Evolutionary conservation across 2,329 filamentous ascomycete species (phyloP), one percentile per base, ranked within the genome.

Genomic region (Ascochyta clinopodiicola): DNA sequence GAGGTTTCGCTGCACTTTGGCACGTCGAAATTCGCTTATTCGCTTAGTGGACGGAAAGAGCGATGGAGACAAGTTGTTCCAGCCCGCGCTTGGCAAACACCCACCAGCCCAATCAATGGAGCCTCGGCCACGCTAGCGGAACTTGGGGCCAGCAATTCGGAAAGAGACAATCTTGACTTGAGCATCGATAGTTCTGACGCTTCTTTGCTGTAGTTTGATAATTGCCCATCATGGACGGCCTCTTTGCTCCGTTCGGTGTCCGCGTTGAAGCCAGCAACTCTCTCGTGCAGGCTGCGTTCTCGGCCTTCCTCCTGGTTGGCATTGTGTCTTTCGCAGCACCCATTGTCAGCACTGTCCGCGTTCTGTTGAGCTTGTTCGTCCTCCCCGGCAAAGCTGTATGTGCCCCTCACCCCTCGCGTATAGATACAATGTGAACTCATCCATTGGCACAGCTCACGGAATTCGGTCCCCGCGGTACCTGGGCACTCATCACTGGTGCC

Each of bases 401-500:
- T 68, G 46, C 43, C 52, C 27, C 43, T 57, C 25, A 24, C 10
- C 8, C 9, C 7, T 8, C n/a, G 12, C 32, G 5, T 13, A 31
- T 2, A n/a, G 21, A 46, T n/a, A 17, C 17, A 29, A 25, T 31
- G 17, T n/a, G 40, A 15, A 12, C 52, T 56, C 10, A 56, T 35
- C 4, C 12, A 7, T 9, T n/a, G 9, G 17, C 13, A 38, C 38
- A 72, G 94, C 87, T 99, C 55, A 88, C 88, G 67, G 92, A 89
- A 65, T 98, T 96, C 79, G 95, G 93, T 65, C 89, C 89, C 67
- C 91, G 92, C 70, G 94, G 94, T 59, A 93, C 89, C 55, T 99
- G 94, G 93, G 95, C 91, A 29, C 86, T 99, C 51, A 85, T 99
- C 36, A 99, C 95, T 24, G 95, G 95, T 61, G 95, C 94, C 46